Evolutionary conservation across 2,329 filamentous ascomycete species (phyloP).

Genomic region (Colletotrichum sansevieriae): DNA sequence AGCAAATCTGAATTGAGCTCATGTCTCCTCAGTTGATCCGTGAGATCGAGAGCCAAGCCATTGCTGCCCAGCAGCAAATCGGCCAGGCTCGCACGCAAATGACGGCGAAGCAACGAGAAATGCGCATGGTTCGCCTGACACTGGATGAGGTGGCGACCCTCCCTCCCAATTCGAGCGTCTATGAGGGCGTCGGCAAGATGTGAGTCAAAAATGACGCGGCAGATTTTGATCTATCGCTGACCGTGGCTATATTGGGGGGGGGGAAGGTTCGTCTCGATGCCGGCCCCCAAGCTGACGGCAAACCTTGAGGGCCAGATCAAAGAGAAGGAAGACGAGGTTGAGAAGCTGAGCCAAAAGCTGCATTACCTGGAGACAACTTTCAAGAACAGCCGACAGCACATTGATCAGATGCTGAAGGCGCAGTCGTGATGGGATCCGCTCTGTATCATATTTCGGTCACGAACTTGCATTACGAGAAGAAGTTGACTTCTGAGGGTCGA

Average conservation of each 20-base stretch:
- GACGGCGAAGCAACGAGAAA: conserved; percentile 86
- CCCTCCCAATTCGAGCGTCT: conserved; percentile 82
- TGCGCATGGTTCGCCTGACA: conserved; percentile 89
- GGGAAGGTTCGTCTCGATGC: conserved; percentile 87
- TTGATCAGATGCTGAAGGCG: conserved; percentile 82
- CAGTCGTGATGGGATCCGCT: conserved; percentile 31
- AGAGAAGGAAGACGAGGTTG: conserved; percentile 81
- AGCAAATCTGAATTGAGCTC: conserved; percentile 23
- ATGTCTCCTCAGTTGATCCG: conserved; percentile 76
- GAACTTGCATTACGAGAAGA: not conserved
- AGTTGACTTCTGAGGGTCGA: not conserved
- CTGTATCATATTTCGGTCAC: too few species aligned
- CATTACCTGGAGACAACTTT: conserved; percentile 95
- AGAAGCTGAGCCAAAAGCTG: conserved; percentile 87
- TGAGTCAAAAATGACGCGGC: conserved; percentile 59
- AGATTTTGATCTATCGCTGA: conserved; percentile 24
- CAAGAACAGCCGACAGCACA: conserved; percentile 92
- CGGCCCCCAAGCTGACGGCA: conserved; percentile 78
- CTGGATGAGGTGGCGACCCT: conserved; percentile 84
- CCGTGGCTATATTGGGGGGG: not conserved
- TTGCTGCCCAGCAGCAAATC: conserved; percentile 93
- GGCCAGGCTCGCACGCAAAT: conserved; percentile 87
- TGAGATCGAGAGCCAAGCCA: conserved; percentile 93
- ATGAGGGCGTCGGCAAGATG: conserved; percentile 98
- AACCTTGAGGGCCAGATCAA: conserved; percentile 82